phyloP scores from a whole-genome alignment of 129 eudicot species.

The Centrapalus pauciflorus region DNA sequence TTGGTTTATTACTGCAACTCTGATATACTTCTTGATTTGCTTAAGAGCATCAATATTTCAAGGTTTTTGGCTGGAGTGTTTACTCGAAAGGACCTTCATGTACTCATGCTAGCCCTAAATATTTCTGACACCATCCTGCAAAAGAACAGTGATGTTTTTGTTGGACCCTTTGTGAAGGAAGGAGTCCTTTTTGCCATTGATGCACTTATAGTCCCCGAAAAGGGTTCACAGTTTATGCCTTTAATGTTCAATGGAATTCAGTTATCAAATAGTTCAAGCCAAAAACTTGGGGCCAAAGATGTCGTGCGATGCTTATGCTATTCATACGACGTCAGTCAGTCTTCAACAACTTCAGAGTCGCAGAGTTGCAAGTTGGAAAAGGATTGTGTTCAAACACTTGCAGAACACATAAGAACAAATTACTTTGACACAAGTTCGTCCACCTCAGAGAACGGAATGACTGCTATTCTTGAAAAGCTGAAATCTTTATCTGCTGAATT shows the following conservation, averaged over 20 bases:
- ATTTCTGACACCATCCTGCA: constrained; percentile 67
- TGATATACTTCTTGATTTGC: constrained; percentile 53
- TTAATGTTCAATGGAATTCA: constrained; percentile 44
- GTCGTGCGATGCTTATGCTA: constrained; percentile 62
- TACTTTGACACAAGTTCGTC: constrained; percentile 44
- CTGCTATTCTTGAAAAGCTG: constrained; percentile 70
- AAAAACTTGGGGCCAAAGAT: constrained; percentile 31
- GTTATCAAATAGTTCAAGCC: constrained; percentile 34
- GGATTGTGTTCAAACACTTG: constrained; percentile 58
- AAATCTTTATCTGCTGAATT: constrained; percentile 51
- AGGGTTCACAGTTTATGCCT: constrained; percentile 51
- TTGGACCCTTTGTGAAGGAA: constrained; percentile 78
- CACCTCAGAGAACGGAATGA: constrained; percentile 48
- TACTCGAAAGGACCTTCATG: constrained; percentile 75
- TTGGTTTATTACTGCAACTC: constrained; percentile 59
- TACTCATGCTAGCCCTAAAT: constrained; percentile 63
- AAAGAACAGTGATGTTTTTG: constrained; percentile 45
- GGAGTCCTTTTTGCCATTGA: constrained; percentile 87
- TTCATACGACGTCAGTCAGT: constrained; percentile 40
- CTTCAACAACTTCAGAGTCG: constrained; percentile 39
- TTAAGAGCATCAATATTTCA: constrained; percentile 62
- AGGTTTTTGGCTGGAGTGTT: constrained; percentile 94
- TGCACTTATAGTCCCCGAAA: constrained; percentile 64
- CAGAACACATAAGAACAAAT: constrained; percentile 41
- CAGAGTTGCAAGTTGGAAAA: constrained; percentile 56